Evolutionary conservation across 805 yeast species (phyloP), one percentile per base, ranked within the genome.

Genomic region (Ogataea methylovora): DNA sequence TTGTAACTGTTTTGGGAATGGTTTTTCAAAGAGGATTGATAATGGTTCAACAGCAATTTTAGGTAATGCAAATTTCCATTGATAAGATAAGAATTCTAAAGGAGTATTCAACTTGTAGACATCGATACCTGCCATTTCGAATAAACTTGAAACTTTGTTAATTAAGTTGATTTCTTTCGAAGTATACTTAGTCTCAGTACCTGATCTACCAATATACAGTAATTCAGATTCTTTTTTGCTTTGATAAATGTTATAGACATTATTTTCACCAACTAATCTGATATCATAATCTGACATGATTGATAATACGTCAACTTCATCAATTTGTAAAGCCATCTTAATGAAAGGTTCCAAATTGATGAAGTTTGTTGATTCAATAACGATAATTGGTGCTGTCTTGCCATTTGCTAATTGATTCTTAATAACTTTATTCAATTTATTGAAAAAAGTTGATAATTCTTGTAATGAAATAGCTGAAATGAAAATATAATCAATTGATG

Each of bases 11-110:
- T 58, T 61, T 2, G 94, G 86, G 42, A 61, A 67, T 4, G 81
- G 75, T 38, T 73, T 71, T 56, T 86, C 95, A 48, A 88, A 77
- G 9, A 84, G 49, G 17, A 87, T 69, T 23, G 85, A 64, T 29
- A 87, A 61, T 5, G 95, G 86, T 54, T 81, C 84, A 51, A 87
- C 75, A 16, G 87, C 79, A 27, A 86, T 73, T 36, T 75, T 70
- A 8, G 94, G 85, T 35, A 86, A 67, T 1, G 94, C 88, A 37
- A 84, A 67, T 52, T 80, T 78, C 95, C 95, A 87, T 56, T 86
- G 92, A 47, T 79, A 79, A 10, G 79, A 72, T 56, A 74, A 61
- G 47, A 75, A 81, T 42, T 76, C 85, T 36, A 68, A 58, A 30
- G 76, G 63, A 43, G 69, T 63, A 37, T 65, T 58, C 36, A 75